These are phyloP conservation scores for Colletotrichum coccodes DNA, from an alignment of 2,329 filamentous ascomycete genomes.

Conservation along the genomic window DNA sequence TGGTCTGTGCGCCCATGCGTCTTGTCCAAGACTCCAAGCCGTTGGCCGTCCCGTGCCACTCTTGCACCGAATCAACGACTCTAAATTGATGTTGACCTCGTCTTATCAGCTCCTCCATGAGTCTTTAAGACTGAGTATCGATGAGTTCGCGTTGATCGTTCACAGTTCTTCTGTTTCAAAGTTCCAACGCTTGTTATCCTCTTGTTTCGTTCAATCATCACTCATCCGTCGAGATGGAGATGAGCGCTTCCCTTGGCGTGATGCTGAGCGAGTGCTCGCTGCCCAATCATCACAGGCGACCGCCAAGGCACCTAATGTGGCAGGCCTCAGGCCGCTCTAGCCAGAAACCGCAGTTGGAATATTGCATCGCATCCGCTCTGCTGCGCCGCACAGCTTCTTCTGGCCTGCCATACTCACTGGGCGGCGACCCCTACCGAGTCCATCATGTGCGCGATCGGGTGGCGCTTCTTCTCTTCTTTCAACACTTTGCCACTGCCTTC, in stretches of 20 bases:
- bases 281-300: background rate
- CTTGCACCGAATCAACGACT: background rate
- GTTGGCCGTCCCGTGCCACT: background rate
- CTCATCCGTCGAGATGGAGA: background rate
- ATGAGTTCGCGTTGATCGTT: background rate
- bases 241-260: background rate
- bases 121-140: background rate
- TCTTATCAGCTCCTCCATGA: background rate
- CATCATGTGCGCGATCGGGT: background rate
- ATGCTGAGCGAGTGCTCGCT: background rate
- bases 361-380: background rate
- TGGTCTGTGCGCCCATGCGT: constrained; percentile 6
- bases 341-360: background rate
- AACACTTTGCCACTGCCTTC: background rate
- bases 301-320: background rate
- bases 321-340: background rate
- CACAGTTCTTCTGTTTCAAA: background rate
- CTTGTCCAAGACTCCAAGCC: background rate
- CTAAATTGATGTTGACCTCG: background rate
- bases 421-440: background rate
- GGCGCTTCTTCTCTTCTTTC: background rate
- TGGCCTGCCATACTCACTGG: background rate
- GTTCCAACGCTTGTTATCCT: background rate
- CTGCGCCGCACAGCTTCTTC: background rate
- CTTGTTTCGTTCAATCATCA: background rate